These are phyloP conservation scores for Corylus heterophylla DNA, from an alignment of 306 rosid genomes.

Conservation along the genomic window DNA sequence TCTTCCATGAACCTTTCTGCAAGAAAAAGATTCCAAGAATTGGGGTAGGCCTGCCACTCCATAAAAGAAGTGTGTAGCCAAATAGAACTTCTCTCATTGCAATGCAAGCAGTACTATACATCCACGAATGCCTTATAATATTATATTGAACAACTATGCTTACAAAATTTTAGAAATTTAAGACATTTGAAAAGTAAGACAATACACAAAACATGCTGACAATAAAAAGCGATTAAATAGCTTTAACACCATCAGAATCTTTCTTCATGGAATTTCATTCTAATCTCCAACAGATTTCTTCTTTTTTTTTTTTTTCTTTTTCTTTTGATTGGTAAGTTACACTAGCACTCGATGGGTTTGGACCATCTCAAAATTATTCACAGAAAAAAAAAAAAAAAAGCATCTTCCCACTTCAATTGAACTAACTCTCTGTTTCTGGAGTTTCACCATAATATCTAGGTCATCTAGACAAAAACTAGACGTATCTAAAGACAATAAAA, in stretches of 20 bases:
- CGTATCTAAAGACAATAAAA: background rate
- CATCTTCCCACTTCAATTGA: background rate
- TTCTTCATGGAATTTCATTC: background rate
- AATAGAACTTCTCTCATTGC: background rate
- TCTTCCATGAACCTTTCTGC: conserved; percentile 65
- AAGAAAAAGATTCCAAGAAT: conserved; percentile 26
- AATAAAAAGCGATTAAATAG: background rate
- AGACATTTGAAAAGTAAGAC: background rate
- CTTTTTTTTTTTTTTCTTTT: background rate
- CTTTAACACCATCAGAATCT: background rate
- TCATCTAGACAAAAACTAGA: background rate
- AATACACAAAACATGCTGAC: background rate
- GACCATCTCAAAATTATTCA: no score
- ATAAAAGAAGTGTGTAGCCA: background rate
- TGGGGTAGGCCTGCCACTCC: background rate
- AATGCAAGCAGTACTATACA: background rate
- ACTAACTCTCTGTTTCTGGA: background rate
- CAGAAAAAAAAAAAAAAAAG: no score
- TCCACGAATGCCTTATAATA: background rate
- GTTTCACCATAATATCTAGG: background rate
- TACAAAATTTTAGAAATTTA: background rate
- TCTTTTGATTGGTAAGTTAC: background rate
- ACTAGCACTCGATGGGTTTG: background rate
- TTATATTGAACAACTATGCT: background rate
- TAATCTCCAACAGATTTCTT: background rate